phyloP scores from a whole-genome alignment of 768 basidiomycete genomes.

The Tephrocybe rancida region DNA sequence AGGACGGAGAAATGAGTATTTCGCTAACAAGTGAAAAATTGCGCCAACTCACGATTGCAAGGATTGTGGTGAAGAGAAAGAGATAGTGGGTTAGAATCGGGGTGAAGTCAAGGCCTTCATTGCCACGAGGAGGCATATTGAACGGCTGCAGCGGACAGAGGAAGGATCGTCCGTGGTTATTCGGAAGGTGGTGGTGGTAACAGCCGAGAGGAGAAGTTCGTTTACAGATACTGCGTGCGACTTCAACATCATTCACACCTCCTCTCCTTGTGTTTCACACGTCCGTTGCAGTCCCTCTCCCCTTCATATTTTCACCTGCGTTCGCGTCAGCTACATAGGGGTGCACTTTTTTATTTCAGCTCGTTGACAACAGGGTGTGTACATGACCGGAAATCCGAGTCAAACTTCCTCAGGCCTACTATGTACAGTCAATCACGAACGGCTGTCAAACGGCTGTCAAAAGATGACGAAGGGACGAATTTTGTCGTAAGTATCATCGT shows the following conservation, averaged over 20 bases:
- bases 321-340: no score
- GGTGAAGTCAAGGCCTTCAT: constrained; percentile 79
- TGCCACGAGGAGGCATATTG: constrained; percentile 56
- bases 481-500: no score
- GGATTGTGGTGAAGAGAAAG: constrained; percentile 85
- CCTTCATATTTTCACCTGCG: no score
- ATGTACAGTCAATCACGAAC: no score
- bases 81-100: constrained; percentile 91
- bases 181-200: constrained; percentile 2
- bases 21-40: constrained; percentile 12
- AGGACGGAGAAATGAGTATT: constrained; percentile 22
- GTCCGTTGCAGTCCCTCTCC: neutral
- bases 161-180: constrained; percentile 4
- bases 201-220: neutral
- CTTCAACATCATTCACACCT: constrained; percentile 1
- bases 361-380: no score
- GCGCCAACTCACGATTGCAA: constrained; percentile 64
- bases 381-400: no score
- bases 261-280: neutral
- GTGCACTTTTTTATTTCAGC: no score
- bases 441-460: no score
- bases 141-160: constrained; percentile 3
- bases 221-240: constrained; percentile 10
- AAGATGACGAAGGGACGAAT: no score
- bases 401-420: no score